Evolutionary conservation across 148 eudicot genomes (phyloP).

Genomic region (Cornus suecica): DNA sequence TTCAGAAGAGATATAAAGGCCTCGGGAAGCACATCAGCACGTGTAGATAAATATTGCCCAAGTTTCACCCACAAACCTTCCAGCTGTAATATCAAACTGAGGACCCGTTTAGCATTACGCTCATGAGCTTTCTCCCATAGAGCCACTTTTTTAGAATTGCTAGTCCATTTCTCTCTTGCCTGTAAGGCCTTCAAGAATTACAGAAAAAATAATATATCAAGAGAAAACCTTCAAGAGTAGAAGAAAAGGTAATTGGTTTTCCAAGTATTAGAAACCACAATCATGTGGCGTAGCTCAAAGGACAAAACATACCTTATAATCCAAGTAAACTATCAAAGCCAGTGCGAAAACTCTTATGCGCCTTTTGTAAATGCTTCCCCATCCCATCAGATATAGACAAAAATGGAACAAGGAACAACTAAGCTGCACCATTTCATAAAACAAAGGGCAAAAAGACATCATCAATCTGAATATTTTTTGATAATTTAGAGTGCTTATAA

Average conservation of each 20-base stretch:
- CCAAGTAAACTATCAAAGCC: conserved; percentile 81
- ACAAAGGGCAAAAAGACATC: background rate
- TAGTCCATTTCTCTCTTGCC: conserved; percentile 80
- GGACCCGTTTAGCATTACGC: conserved; percentile 94
- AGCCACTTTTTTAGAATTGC: conserved; percentile 54
- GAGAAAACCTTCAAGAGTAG: conserved; percentile 1
- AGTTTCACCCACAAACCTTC: conserved; percentile 99
- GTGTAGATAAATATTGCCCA: conserved; percentile 95
- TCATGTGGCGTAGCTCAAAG: background rate
- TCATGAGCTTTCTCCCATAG: conserved; percentile 91
- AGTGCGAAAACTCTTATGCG: conserved; percentile 80
- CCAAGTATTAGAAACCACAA: background rate
- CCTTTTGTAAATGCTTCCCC: conserved; percentile 75
- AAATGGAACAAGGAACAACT: conserved; percentile 5
- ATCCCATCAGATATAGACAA: conserved; percentile 51
- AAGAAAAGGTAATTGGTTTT: background rate
- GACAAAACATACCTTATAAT: conserved; percentile 70
- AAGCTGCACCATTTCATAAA: background rate
- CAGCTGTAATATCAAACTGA: conserved; percentile 66
- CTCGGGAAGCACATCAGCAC: conserved; percentile 98
- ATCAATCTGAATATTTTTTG: too few relatives aligned
- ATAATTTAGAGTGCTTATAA: too few relatives aligned
- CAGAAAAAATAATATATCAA: background rate
- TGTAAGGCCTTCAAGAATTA: conserved; percentile 62
- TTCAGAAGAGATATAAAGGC: conserved; percentile 72